Percentiles rank a stretch among this genome's conserved stretches.
These are phyloP conservation scores for Penicillium sp. DNA, from an alignment of 2,329 filamentous ascomycete species.

Conservation along the genomic window DNA sequence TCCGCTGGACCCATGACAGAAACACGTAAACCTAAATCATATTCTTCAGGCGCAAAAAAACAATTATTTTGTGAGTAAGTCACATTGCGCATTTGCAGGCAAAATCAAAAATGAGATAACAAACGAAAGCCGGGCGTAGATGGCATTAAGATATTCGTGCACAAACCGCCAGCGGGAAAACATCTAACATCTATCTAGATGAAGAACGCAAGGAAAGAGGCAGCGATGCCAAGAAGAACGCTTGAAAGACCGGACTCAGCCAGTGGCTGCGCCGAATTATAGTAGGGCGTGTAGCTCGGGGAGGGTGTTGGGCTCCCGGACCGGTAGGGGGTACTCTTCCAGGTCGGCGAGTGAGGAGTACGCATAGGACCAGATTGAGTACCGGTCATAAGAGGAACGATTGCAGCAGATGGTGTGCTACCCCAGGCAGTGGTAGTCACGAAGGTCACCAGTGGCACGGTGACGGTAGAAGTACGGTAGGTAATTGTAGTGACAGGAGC, in stretches of 20 bases:
- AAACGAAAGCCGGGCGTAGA: not conserved
- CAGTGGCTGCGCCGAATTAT: slow-evolving; percentile 14
- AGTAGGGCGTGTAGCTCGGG: slow-evolving; percentile 7
- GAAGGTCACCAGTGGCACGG: slow-evolving; percentile 48
- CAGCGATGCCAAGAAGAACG: not conserved
- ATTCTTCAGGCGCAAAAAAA: not conserved
- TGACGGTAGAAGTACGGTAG: slow-evolving; percentile 43
- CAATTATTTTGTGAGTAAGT: not conserved
- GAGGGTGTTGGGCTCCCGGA: slow-evolving; percentile 2
- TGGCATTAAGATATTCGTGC: not conserved
- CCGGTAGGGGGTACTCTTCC: not conserved
- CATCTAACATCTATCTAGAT: not conserved
- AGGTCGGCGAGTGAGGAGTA: not conserved
- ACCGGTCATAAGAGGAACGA: slow-evolving; percentile 29
- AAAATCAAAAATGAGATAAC: not conserved
- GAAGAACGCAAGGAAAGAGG: not conserved
- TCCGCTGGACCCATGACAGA: not conserved
- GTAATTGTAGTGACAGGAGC: slow-evolving; percentile 43
- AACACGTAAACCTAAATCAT: not conserved
- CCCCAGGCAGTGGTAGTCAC: slow-evolving; percentile 29
- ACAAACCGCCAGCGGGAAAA: not conserved
- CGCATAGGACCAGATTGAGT: slow-evolving; percentile 11
- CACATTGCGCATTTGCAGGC: not conserved
- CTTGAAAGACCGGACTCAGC: not conserved
- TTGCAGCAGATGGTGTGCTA: slow-evolving; percentile 29